phyloP scores from a whole-genome alignment of 2,329 filamentous ascomycete genomes.

The Colletotrichum sp. region DNA sequence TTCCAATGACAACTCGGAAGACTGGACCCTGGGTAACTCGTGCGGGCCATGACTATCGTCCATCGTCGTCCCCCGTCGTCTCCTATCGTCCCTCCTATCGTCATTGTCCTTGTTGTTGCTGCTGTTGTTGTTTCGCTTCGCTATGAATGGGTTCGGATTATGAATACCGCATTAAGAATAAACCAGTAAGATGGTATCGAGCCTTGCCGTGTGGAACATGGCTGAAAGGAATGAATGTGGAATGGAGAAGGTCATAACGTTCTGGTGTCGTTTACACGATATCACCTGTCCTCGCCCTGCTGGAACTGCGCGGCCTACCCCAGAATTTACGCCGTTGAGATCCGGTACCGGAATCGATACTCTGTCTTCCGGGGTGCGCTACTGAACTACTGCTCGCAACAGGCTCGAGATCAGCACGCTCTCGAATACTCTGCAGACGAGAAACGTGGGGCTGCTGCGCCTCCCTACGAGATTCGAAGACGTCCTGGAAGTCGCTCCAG shows the following conservation, averaged over 20 bases:
- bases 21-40: neutral
- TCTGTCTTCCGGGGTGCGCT: neutral
- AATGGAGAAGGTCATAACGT: neutral
- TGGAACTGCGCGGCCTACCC: conserved; percentile 12
- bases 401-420: conserved; percentile 7
- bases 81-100: neutral
- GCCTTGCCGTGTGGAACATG: neutral
- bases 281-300: neutral
- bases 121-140: neutral
- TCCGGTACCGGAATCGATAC: conserved; percentile 2
- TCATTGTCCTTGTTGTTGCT: neutral
- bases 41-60: neutral
- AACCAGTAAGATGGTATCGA: neutral
- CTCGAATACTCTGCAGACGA: conserved; percentile 22
- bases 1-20: neutral
- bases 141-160: neutral
- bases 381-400: neutral
- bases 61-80: neutral
- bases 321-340: conserved; percentile 14
- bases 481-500: conserved; percentile 48
- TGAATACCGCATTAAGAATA: conserved; percentile 3
- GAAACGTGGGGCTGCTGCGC: conserved; percentile 32
- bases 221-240: neutral
- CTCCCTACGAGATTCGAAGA: conserved; percentile 48
- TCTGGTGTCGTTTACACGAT: neutral